A percentile compares a stretch with the other conserved stretches of the same genome.
Evolutionary conservation across 805 yeast species (phyloP).

Genomic region (Torulaspora microellipsoides): DNA sequence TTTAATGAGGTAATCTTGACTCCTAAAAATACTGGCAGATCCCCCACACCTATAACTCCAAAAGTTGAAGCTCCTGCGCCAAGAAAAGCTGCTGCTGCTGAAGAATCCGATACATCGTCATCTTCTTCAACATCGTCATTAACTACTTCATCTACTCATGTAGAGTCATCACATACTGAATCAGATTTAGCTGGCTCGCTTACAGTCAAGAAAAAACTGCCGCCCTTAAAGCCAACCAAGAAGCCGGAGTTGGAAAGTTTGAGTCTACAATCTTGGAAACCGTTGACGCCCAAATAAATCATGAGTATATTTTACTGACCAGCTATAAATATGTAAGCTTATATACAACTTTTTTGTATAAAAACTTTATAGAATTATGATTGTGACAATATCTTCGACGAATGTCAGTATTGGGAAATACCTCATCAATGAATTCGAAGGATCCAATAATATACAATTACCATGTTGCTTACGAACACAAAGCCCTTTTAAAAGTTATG

Average conservation of each 20-base stretch:
- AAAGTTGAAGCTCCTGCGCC: conserved; percentile 18
- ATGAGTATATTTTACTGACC: too few relatives aligned
- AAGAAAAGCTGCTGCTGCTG: conserved; percentile 10
- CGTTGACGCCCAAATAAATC: conserved; percentile 43
- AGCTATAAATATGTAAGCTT: too few relatives aligned
- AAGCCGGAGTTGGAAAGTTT: conserved; percentile 24
- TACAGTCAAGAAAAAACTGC: conserved; percentile 13
- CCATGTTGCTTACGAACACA: too few relatives aligned
- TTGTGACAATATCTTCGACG: too few relatives aligned
- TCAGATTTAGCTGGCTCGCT: conserved; percentile 3
- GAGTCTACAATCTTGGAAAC: conserved; percentile 48
- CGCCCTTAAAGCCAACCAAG: conserved; percentile 31
- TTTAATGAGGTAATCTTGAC: conserved; percentile 33
- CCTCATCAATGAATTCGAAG: too few relatives aligned
- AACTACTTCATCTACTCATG: conserved; percentile 2
- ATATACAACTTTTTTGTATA: too few relatives aligned
- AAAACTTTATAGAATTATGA: not conserved
- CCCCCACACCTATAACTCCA: conserved; percentile 15
- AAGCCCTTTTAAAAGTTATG: too few relatives aligned
- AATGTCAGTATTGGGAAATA: too few relatives aligned
- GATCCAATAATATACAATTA: too few relatives aligned
- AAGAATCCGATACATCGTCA: conserved; percentile 11
- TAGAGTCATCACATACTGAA: conserved; percentile 1
- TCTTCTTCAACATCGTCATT: conserved; percentile 15
- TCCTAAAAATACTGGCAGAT: conserved; percentile 31